Base-by-base conservation (phyloP, 441 rosid genomes). In the Erodium texanum region DNA sequence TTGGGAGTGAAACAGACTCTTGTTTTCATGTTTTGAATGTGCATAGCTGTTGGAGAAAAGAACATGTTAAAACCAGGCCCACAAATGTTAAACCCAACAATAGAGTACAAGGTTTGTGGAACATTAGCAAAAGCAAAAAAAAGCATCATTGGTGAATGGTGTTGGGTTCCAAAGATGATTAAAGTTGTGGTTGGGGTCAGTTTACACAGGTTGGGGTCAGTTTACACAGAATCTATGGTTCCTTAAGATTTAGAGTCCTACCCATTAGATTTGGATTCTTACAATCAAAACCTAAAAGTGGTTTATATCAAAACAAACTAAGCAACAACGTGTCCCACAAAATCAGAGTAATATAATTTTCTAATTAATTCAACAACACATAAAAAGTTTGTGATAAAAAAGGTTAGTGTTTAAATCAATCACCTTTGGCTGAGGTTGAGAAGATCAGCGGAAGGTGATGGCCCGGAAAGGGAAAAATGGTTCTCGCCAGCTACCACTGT, bases 381-480 rank as follows among this genome's bases (percentile, higher is more conserved):
- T 1, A 27, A 27, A 27, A 27, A 27, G 29, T 4, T 27, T 27
- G 29, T 27, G 15, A 19, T n/a, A 50, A n/a, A 4, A 50, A 50
- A 7, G 18, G 19, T 2, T 7, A 18, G 61, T 18, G 61, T 54
- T 54, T 16, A 1, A 5, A 6, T 4, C 1, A 1, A 27, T 76
- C 83, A 89, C 98, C 95, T 81, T 65, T 79, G 83, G 74, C 80
- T 84, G 68, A 80, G 81, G 73, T 81, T 81, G 74, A 87, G 79
- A 65, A 83, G 85, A 75, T 84, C 89, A 70, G 78, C 66, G 58
- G 97, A 81, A 66, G 82, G 81, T 3, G 95, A 77, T 38, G 85
- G 77, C 48, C 79, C 79, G 11, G 90, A 77, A 61, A 85, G 76
- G 71, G 79, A 73, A 80, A 83, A 84, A 71, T 24, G 64, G 54